These are phyloP conservation scores for Abelmoschus esculentus DNA, from an alignment of 345 rosid genomes.

Conservation along the genomic window DNA sequence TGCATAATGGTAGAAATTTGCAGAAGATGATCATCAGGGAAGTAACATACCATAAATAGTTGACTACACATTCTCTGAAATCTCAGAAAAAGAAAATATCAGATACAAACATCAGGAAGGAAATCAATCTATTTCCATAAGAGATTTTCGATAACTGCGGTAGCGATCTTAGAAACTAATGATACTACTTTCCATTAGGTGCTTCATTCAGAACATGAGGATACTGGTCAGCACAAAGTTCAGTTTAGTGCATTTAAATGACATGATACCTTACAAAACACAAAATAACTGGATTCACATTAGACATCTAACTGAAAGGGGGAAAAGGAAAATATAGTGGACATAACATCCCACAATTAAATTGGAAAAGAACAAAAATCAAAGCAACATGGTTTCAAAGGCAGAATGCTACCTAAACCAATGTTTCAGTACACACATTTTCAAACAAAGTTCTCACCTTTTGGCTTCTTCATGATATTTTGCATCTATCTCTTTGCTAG, in stretches of 20 bases:
- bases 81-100: neutral
- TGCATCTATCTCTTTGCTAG: constrained; percentile 91
- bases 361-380: neutral
- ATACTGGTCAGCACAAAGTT: neutral
- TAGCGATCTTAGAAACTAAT: neutral
- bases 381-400: neutral
- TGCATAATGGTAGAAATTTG: neutral
- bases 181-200: neutral
- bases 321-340: neutral
- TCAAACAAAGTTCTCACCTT: constrained; percentile 38
- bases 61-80: neutral
- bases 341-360: neutral
- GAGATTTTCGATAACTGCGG: neutral
- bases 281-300: no score
- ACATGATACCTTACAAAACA: no score
- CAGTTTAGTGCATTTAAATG: neutral
- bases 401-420: neutral
- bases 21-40: neutral
- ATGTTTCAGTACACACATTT: neutral
- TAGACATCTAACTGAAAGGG: neutral
- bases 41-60: neutral
- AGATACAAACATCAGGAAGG: neutral
- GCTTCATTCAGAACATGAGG: neutral
- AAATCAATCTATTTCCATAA: neutral
- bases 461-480: constrained; percentile 66